phyloP scores from a whole-genome alignment of 108 stramenopile genomes.

The Discostella pseudostelligera region DNA sequence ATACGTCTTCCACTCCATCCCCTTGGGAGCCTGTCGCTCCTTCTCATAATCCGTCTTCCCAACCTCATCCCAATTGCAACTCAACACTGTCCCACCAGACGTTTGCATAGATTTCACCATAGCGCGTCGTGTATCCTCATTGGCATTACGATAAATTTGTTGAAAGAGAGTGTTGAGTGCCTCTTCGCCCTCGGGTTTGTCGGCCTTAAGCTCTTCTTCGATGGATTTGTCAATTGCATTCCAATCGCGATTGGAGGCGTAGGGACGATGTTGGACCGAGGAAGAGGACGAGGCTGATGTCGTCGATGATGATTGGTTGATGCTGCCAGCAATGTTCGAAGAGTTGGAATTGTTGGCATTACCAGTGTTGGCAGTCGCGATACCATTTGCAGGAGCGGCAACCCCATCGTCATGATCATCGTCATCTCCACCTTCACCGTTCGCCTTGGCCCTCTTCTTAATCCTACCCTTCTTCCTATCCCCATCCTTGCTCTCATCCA shows the following conservation, averaged over 20 bases:
- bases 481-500: conserved; percentile 45
- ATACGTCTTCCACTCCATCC: conserved; percentile 93
- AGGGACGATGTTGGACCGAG: conserved; percentile 61
- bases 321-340: too few relatives aligned
- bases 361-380: conserved; percentile 4
- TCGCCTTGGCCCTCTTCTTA: conserved; percentile 8
- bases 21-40: conserved; percentile 92
- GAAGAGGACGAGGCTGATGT: too few relatives aligned
- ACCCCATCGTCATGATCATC: conserved; percentile 3
- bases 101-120: conserved; percentile 99
- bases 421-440: neutral
- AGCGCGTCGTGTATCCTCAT: conserved; percentile 88
- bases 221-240: conserved; percentile 78
- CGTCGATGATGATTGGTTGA: too few relatives aligned
- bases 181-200: conserved; percentile 96
- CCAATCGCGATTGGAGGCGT: conserved; percentile 88
- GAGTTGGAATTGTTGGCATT: conserved; percentile 4
- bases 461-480: conserved; percentile 34
- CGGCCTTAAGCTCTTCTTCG: conserved; percentile 82
- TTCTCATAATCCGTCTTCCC: conserved; percentile 96
- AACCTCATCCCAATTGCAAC: conserved; percentile 99
- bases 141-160: conserved; percentile 90
- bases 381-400: neutral
- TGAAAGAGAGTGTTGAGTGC: conserved; percentile 96
- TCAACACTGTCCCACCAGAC: conserved; percentile 93